Evolutionary conservation across 164 flowering plant genomes (phyloP).

Genomic region (Dillenia turbinata): DNA sequence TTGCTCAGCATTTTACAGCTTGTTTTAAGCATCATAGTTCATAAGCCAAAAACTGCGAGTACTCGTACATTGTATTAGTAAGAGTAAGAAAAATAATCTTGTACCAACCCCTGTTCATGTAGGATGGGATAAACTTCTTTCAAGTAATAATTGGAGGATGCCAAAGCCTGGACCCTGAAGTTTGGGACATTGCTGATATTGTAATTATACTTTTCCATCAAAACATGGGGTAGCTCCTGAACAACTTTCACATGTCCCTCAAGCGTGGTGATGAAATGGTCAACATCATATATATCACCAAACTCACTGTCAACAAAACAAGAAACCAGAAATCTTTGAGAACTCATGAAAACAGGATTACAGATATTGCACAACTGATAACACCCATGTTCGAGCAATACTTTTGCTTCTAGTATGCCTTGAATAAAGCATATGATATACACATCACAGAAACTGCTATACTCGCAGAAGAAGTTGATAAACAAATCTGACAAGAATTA

Average conservation of each 20-base stretch:
- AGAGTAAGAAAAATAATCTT: background rate
- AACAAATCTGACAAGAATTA: too few relatives aligned
- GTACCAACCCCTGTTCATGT: conserved; percentile 44
- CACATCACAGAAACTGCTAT: too few relatives aligned
- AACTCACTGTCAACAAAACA: conserved; percentile 41
- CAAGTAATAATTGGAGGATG: conserved; percentile 47
- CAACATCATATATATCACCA: conserved; percentile 67
- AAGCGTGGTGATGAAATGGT: conserved; percentile 59
- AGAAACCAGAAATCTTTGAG: background rate
- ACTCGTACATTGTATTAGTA: too few relatives aligned
- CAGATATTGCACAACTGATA: too few relatives aligned
- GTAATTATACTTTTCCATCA: conserved; percentile 54
- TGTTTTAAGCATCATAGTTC: too few relatives aligned
- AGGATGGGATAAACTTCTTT: conserved; percentile 54
- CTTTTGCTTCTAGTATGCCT: too few relatives aligned
- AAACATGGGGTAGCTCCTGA: conserved; percentile 44
- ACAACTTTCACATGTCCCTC: conserved; percentile 57
- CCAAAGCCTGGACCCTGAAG: conserved; percentile 59
- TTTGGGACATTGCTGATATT: conserved; percentile 49
- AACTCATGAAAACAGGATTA: too few relatives aligned
- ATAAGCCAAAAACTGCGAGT: too few relatives aligned
- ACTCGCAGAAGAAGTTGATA: too few relatives aligned
- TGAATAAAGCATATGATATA: too few relatives aligned
- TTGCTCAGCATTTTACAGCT: too few relatives aligned
- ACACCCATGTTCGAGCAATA: too few relatives aligned